Evolutionary conservation across 305 asterid genomes (phyloP).

Genomic region (Ilex paraguariensis): DNA sequence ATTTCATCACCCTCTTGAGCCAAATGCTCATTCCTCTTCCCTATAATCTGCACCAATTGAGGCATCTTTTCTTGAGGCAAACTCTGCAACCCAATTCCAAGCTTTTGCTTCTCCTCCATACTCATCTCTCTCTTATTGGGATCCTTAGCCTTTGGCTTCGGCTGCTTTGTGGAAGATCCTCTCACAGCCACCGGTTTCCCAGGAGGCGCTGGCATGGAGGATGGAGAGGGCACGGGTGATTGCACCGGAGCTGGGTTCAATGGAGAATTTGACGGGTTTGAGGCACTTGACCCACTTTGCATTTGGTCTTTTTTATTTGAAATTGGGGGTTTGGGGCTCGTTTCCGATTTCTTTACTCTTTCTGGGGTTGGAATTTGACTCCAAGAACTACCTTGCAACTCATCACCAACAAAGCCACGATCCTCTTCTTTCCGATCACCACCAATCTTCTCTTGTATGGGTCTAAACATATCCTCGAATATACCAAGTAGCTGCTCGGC

Average conservation of each 20-base stretch:
- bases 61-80: slow-evolving; percentile 98
- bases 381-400: slow-evolving; percentile 5
- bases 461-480: slow-evolving; percentile 76
- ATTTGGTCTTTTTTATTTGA: slow-evolving; percentile 48
- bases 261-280: slow-evolving; percentile 39
- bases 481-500: slow-evolving; percentile 53
- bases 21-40: slow-evolving; percentile 81
- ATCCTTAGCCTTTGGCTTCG: slow-evolving; percentile 93
- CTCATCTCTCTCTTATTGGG: slow-evolving; percentile 87
- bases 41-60: slow-evolving; percentile 72
- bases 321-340: slow-evolving; percentile 33
- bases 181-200: slow-evolving; percentile 25
- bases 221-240: slow-evolving; percentile 23
- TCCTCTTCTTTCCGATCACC: slow-evolving; percentile 21
- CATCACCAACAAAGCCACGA: background rate
- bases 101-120: slow-evolving; percentile 93
- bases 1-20: slow-evolving; percentile 98
- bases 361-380: slow-evolving; percentile 47
- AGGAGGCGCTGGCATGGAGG: slow-evolving; percentile 54
- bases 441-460: slow-evolving; percentile 49
- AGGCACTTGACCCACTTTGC: slow-evolving; percentile 56
- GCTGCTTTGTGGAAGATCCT: slow-evolving; percentile 43
- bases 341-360: slow-evolving; percentile 41
- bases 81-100: slow-evolving; percentile 83
- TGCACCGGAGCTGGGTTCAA: slow-evolving; percentile 27